A percentile compares a stretch with the other conserved stretches of the same genome.
Conservation (phyloP, 2,329 filamentous ascomycete species). For the Fusarium sp. region DNA sequence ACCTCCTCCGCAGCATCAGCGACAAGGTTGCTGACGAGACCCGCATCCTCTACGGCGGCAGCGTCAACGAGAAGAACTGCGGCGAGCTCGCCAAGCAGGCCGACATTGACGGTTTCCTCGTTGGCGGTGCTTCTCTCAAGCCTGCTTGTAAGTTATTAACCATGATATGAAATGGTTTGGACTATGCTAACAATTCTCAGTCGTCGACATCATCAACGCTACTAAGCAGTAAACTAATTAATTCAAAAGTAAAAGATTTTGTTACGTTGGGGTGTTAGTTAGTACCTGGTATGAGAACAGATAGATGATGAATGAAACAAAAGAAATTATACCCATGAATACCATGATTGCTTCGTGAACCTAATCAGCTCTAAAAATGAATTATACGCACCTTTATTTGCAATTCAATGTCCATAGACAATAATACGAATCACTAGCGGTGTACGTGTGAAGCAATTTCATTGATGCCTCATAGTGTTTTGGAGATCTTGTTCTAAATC, state of each 20-base stretch:
- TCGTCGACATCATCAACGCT: constrained; percentile 72
- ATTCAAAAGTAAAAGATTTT: constrained; percentile 35
- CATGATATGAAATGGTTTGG: constrained; percentile 11
- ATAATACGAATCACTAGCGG: background rate
- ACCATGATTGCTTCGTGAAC: background rate
- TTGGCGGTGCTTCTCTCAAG: constrained; percentile 96
- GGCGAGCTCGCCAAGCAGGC: constrained; percentile 88
- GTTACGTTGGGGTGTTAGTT: constrained; percentile 12
- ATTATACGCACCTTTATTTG: background rate
- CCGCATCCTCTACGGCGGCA: constrained; percentile 95
- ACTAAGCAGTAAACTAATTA: constrained; percentile 57
- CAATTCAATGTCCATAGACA: background rate
- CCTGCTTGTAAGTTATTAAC: constrained; percentile 80
- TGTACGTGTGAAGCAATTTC: constrained; percentile 21
- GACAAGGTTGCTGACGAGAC: constrained; percentile 84
- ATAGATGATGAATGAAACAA: constrained; percentile 44
- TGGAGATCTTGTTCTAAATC: constrained; percentile 45
- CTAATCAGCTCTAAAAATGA: background rate
- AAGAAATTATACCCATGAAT: constrained; percentile 44
- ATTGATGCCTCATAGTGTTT: constrained; percentile 28
- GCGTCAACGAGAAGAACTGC: constrained; percentile 98
- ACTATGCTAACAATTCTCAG: constrained; percentile 48
- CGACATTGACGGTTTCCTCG: constrained; percentile 98
- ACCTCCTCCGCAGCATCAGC: constrained; percentile 84
- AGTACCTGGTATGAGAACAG: constrained; percentile 24